Conservation (phyloP, 176 grass and related monocot species). For the Musa beccarii region DNA sequence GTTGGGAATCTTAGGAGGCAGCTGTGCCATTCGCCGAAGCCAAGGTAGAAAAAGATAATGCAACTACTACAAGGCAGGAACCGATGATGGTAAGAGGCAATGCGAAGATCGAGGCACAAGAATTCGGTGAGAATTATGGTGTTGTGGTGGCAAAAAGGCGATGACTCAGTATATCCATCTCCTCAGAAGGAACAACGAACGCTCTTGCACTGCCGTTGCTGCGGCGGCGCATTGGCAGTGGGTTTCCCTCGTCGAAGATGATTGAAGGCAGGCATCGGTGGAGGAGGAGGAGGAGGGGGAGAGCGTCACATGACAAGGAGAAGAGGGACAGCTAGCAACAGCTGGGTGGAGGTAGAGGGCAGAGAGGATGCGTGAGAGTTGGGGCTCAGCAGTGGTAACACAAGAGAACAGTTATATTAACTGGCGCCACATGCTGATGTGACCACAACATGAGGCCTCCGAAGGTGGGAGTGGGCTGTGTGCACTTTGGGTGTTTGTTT, state of each 20-base stretch:
- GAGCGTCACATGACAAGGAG: slow-evolving; percentile 45
- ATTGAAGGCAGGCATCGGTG: slow-evolving; percentile 11
- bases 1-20: slow-evolving; percentile 65
- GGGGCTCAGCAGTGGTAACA: slow-evolving; percentile 30
- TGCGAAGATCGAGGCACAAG: too few relatives aligned
- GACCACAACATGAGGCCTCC: slow-evolving; percentile 10
- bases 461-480: too few relatives aligned
- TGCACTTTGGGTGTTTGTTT: too few relatives aligned
- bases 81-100: too few relatives aligned
- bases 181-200: too few relatives aligned
- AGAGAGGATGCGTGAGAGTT: not conserved
- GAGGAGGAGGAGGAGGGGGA: not conserved
- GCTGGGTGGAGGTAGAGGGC: slow-evolving; percentile 11
- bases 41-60: not conserved
- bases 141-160: too few relatives aligned
- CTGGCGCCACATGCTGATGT: slow-evolving; percentile 46
- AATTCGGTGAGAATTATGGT: too few relatives aligned
- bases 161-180: too few relatives aligned
- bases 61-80: too few relatives aligned
- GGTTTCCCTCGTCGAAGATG: too few relatives aligned
- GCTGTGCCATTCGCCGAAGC: slow-evolving; percentile 48
- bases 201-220: too few relatives aligned
- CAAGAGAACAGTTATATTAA: slow-evolving; percentile 24
- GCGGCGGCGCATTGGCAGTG: too few relatives aligned
- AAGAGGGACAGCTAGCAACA: slow-evolving; percentile 66